These are phyloP conservation scores for Trichoderma cornu-damae DNA, from an alignment of 2,329 filamentous ascomycete genomes.

Conservation along the genomic window DNA sequence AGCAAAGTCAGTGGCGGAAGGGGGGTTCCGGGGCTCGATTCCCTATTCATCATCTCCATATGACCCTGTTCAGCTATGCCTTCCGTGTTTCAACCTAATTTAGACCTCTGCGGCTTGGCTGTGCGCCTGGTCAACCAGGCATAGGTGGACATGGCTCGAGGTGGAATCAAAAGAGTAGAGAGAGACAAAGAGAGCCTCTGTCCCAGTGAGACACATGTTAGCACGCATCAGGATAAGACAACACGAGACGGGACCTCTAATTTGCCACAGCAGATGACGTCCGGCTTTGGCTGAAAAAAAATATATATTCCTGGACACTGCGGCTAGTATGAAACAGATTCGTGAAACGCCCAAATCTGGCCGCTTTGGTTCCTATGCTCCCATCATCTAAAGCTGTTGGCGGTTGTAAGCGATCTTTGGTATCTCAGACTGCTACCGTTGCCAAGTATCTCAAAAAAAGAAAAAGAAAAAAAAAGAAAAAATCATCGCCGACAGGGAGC, in stretches of 20 bases:
- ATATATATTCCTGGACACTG: not conserved
- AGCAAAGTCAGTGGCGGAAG: not conserved
- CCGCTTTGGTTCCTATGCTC: not conserved
- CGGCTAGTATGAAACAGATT: slow-evolving; percentile 18
- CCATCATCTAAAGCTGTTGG: not conserved
- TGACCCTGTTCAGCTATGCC: slow-evolving; percentile 5
- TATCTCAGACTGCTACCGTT: not conserved
- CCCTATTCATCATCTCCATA: not conserved
- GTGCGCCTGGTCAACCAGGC: not conserved
- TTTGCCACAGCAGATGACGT: not conserved
- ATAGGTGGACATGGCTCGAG: too few species aligned
- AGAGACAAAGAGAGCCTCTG: not conserved
- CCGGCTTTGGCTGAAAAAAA: not conserved
- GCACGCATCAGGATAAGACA: slow-evolving; percentile 16
- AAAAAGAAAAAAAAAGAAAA: too few species aligned
- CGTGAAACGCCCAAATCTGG: not conserved
- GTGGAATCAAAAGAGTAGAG: not conserved
- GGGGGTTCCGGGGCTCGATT: not conserved
- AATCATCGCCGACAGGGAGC: not conserved
- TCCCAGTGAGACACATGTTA: slow-evolving; percentile 6
- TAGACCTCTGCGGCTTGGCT: slow-evolving; percentile 1
- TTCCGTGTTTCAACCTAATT: slow-evolving; percentile 19
- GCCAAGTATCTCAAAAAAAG: not conserved
- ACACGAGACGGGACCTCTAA: not conserved
- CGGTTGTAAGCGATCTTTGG: not conserved